Evolutionary conservation across 139 green algal species (phyloP).

Genomic region (Marvania coccoides): DNA sequence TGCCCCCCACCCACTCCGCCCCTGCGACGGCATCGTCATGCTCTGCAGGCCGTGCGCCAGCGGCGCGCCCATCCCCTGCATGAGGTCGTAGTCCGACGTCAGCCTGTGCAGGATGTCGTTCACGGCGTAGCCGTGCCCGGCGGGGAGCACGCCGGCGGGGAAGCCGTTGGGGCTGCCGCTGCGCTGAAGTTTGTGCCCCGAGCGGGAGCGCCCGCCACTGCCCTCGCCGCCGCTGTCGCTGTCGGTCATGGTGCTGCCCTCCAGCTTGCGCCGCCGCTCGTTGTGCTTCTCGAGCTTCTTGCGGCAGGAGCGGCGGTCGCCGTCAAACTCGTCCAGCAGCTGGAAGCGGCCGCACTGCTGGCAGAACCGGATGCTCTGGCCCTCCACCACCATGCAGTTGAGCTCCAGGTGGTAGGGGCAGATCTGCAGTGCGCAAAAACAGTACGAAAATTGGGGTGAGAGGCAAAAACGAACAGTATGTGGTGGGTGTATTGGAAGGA

Average conservation of each 20-base stretch:
- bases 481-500: too few species aligned
- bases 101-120: background rate
- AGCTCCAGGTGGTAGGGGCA: slow-evolving; percentile 67
- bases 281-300: slow-evolving; percentile 58
- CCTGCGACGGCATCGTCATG: background rate
- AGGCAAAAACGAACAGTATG: too few species aligned
- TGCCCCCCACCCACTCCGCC: too few species aligned
- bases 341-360: slow-evolving; percentile 33
- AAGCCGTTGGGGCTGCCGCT: background rate
- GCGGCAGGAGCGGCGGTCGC: slow-evolving; percentile 30
- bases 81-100: background rate
- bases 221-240: slow-evolving; percentile 1
- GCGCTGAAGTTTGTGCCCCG: background rate
- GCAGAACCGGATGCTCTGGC: slow-evolving; percentile 32
- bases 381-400: slow-evolving; percentile 25
- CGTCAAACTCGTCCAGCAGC: slow-evolving; percentile 35
- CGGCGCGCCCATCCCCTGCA: background rate
- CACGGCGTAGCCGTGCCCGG: background rate
- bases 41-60: background rate
- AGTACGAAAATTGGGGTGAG: too few species aligned
- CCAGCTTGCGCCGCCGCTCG: slow-evolving; percentile 33
- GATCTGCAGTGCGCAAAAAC: slow-evolving; percentile 76
- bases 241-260: background rate
- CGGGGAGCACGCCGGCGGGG: background rate
- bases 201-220: background rate